phyloP scores from a whole-genome alignment of 2,329 filamentous ascomycete species.

The Elsinoe arachidis region DNA sequence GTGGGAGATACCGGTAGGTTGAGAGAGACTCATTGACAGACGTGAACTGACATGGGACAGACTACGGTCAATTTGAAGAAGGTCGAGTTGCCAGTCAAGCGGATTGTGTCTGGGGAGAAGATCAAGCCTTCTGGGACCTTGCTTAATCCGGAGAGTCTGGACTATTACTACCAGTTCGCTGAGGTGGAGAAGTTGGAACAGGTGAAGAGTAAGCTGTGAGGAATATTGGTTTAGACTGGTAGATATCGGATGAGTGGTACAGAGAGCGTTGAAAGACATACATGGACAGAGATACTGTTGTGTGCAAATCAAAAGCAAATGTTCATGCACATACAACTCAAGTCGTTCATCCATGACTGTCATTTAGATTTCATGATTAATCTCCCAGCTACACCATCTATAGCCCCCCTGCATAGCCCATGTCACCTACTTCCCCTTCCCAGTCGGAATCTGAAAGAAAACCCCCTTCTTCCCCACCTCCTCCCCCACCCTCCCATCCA shows the following conservation, averaged over 20 bases:
- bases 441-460: conserved; percentile 63
- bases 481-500: conserved; percentile 9
- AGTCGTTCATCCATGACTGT: no score
- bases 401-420: no score
- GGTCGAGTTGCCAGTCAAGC: conserved; percentile 75
- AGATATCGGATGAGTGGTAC: no score
- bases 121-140: conserved; percentile 70
- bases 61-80: conserved; percentile 80
- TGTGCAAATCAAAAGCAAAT: no score
- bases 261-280: no score
- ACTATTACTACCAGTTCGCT: conserved; percentile 73
- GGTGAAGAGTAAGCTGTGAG: conserved; percentile 43
- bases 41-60: conserved; percentile 31
- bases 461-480: conserved; percentile 52
- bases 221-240: no score
- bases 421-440: conserved; percentile 35
- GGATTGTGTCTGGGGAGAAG: conserved; percentile 66
- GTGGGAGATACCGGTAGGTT: conserved; percentile 66
- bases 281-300: no score
- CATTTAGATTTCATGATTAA: no score
- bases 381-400: no score
- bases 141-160: conserved; percentile 64
- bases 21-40: neutral
- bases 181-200: conserved; percentile 54
- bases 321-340: no score